A percentile compares a stretch with the other conserved stretches of the same genome.
Conservation (phyloP, 225 moss, liverwort and hornwort species). For the Ulota crispa region DNA sequence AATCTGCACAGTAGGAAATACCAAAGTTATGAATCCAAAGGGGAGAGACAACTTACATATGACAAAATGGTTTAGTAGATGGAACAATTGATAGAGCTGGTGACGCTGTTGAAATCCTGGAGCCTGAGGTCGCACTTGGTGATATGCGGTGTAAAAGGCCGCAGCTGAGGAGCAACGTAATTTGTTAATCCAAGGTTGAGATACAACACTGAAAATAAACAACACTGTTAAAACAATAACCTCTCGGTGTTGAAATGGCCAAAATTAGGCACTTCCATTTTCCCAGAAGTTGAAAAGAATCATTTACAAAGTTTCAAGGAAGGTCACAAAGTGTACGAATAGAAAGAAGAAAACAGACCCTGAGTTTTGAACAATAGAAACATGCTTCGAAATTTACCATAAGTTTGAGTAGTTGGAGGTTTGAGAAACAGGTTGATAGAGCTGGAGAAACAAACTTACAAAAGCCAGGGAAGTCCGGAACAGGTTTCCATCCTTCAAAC, state of each 20-base stretch:
- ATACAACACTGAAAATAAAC: not conserved
- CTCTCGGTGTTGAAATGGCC: not conserved
- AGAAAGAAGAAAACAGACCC: not conserved
- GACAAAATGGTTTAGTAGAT: conserved; percentile 72
- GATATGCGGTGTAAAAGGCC: conserved; percentile 64
- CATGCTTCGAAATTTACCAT: not conserved
- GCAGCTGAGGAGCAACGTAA: conserved; percentile 40
- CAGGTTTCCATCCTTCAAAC: conserved; percentile 80
- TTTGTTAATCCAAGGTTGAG: conserved; percentile 4
- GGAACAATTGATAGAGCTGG: conserved; percentile 73
- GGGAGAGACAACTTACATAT: conserved; percentile 49
- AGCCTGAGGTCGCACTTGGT: conserved; percentile 54
- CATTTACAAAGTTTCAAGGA: not conserved
- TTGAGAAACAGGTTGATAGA: not conserved
- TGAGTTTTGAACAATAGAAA: not conserved
- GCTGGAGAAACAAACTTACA: conserved; percentile 42
- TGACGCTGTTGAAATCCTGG: conserved; percentile 71
- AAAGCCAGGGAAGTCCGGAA: conserved; percentile 71
- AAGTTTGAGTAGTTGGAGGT: not conserved
- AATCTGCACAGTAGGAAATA: not conserved
- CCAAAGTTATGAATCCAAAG: not conserved
- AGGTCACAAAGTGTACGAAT: not conserved
- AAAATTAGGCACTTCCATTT: not conserved
- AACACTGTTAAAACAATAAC: not conserved
- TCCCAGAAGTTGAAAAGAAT: not conserved